A percentile compares a stretch with the other conserved stretches of the same genome.
Conservation (phyloP, 345 rosid species). For the Brassica nigra region DNA sequence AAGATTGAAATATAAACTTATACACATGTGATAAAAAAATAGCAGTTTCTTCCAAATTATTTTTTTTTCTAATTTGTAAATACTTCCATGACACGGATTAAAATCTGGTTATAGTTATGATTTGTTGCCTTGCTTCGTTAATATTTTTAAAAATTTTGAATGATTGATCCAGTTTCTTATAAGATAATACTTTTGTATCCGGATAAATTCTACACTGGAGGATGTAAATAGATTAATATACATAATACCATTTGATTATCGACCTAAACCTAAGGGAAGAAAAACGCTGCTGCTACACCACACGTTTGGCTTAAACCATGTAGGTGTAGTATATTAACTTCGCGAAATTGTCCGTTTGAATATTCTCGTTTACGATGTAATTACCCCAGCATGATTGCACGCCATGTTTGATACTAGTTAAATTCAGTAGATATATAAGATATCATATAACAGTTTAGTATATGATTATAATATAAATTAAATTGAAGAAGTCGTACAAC, state of each 20-base stretch:
- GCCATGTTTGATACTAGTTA: constrained; percentile 14
- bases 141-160: not conserved
- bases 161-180: not conserved
- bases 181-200: not conserved
- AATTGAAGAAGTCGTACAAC: constrained; percentile 17
- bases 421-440: not conserved
- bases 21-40: no score
- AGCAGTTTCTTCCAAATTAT: no score
- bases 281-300: not conserved
- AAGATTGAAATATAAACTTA: no score
- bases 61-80: no score
- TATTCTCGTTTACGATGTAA: constrained; percentile 7
- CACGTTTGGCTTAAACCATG: not conserved
- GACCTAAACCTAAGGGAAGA: not conserved
- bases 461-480: not conserved
- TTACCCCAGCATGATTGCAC: constrained; percentile 19
- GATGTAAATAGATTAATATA: no score
- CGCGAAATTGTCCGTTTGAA: constrained; percentile 3
- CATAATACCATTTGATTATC: not conserved
- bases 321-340: not conserved
- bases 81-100: no score
- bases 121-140: not conserved
- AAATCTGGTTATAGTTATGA: no score
- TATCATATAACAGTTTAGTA: not conserved
- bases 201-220: not conserved